These are phyloP conservation scores for Leptographium lundbergii DNA, from an alignment of 2,329 filamentous ascomycete species.

Conservation along the genomic window DNA sequence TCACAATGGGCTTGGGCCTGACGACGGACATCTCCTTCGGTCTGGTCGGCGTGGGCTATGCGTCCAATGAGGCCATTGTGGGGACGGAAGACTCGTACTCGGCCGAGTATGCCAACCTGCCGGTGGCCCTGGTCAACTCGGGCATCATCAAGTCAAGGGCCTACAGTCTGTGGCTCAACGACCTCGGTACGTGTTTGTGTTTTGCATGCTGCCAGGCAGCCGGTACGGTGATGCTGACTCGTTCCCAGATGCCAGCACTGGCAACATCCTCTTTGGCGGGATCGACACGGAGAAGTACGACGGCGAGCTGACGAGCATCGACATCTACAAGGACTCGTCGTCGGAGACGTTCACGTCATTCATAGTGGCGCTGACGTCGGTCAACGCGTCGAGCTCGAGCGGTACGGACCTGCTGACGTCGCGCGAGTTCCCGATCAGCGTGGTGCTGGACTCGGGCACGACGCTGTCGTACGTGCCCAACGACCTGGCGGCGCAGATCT, in stretches of 20 bases:
- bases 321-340: slow-evolving; percentile 36
- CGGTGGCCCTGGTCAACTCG: slow-evolving; percentile 49
- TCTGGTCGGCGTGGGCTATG: slow-evolving; percentile 48
- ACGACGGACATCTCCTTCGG: slow-evolving; percentile 44
- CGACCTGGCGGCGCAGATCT: slow-evolving; percentile 39
- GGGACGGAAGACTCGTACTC: slow-evolving; percentile 14
- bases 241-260: slow-evolving; percentile 39
- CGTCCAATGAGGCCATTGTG: slow-evolving; percentile 37
- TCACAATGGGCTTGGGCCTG: slow-evolving; percentile 46
- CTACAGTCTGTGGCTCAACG: slow-evolving; percentile 59
- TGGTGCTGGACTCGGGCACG: slow-evolving; percentile 64
- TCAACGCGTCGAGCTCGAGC: slow-evolving; percentile 33
- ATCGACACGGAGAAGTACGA: slow-evolving; percentile 63
- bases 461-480: slow-evolving; percentile 58
- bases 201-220: too few relatives aligned
- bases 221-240: slow-evolving; percentile 1
- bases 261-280: slow-evolving; percentile 68
- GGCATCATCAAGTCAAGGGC: slow-evolving; percentile 53
- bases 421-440: slow-evolving; percentile 34
- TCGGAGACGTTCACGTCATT: slow-evolving; percentile 31
- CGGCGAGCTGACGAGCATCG: slow-evolving; percentile 48
- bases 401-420: slow-evolving; percentile 36
- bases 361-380: slow-evolving; percentile 32
- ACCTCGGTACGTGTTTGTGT: slow-evolving; percentile 22
- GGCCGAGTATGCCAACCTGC: slow-evolving; percentile 42